Percentiles rank a stretch among this genome's conserved stretches.
These are phyloP conservation scores for Gymnopilus dilepis DNA, from an alignment of 768 basidiomycete species.

Conservation along the genomic window DNA sequence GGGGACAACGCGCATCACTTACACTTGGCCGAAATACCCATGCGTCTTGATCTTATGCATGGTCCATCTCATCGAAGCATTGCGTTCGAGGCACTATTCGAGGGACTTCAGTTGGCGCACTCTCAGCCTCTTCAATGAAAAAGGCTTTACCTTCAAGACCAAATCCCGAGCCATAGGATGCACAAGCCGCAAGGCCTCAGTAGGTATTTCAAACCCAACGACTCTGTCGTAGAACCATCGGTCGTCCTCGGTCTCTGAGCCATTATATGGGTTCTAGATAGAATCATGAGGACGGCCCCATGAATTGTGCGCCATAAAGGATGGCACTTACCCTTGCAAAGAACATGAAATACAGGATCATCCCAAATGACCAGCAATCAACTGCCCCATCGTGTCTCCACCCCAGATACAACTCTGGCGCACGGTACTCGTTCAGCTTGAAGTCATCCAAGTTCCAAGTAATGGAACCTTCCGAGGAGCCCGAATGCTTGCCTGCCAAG, in stretches of 20 bases:
- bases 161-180: constrained; percentile 46
- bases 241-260: constrained; percentile 28
- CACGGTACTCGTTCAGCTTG: constrained; percentile 38
- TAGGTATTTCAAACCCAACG: constrained; percentile 35
- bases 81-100: constrained; percentile 59
- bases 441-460: constrained; percentile 3
- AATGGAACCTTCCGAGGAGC: not conserved
- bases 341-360: constrained; percentile 55
- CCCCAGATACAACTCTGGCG: constrained; percentile 59
- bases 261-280: constrained; percentile 47
- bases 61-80: constrained; percentile 51
- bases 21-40: constrained; percentile 55
- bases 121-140: not conserved
- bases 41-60: constrained; percentile 50
- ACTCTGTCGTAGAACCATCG: constrained; percentile 38
- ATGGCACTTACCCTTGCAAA: constrained; percentile 47
- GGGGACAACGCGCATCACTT: constrained; percentile 32
- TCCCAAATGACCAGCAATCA: constrained; percentile 67
- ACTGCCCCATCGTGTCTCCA: constrained; percentile 58
- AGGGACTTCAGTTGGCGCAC: constrained; percentile 3
- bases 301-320: not conserved
- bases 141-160: constrained; percentile 46
- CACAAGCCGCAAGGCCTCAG: constrained; percentile 31
- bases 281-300: not conserved
- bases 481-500: constrained; percentile 1